These are phyloP conservation scores for Stagonosporopsis vannaccii DNA, from an alignment of 2,329 filamentous ascomycete genomes.

Conservation along the genomic window DNA sequence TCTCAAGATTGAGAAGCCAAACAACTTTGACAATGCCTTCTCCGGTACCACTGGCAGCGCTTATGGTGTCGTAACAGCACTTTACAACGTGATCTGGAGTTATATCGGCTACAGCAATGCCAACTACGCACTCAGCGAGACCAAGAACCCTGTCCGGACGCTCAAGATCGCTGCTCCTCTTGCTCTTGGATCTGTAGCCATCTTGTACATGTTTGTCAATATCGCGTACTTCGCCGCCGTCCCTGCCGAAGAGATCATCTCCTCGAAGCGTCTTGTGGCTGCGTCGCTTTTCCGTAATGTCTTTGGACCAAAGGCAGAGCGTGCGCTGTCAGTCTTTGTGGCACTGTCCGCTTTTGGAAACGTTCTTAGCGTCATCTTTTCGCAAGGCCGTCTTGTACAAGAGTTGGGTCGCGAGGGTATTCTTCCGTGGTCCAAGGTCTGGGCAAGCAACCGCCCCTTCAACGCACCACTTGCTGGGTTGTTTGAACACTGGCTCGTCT, in stretches of 20 bases:
- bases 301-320: constrained; percentile 61
- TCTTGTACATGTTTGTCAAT: constrained; percentile 72
- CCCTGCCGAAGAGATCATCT: constrained; percentile 62
- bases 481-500: constrained; percentile 70
- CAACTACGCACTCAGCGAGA: constrained; percentile 72
- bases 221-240: constrained; percentile 72
- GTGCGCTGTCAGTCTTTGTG: constrained; percentile 69
- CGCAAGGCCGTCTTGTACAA: constrained; percentile 70
- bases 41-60: constrained; percentile 70
- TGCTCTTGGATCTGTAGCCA: constrained; percentile 64
- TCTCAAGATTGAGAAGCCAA: constrained; percentile 63
- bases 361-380: constrained; percentile 72
- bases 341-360: constrained; percentile 73
- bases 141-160: constrained; percentile 69
- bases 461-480: constrained; percentile 68
- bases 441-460: constrained; percentile 70
- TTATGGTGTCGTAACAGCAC: constrained; percentile 72
- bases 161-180: constrained; percentile 70
- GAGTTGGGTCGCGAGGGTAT: constrained; percentile 72
- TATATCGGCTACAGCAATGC: constrained; percentile 74
- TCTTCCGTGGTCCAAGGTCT: constrained; percentile 68
- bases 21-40: constrained; percentile 71
- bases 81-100: constrained; percentile 76
- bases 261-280: constrained; percentile 62
- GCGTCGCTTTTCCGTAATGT: constrained; percentile 66